These are phyloP conservation scores for Diplodia mutila DNA, from an alignment of 2,329 filamentous ascomycete genomes.

Conservation along the genomic window DNA sequence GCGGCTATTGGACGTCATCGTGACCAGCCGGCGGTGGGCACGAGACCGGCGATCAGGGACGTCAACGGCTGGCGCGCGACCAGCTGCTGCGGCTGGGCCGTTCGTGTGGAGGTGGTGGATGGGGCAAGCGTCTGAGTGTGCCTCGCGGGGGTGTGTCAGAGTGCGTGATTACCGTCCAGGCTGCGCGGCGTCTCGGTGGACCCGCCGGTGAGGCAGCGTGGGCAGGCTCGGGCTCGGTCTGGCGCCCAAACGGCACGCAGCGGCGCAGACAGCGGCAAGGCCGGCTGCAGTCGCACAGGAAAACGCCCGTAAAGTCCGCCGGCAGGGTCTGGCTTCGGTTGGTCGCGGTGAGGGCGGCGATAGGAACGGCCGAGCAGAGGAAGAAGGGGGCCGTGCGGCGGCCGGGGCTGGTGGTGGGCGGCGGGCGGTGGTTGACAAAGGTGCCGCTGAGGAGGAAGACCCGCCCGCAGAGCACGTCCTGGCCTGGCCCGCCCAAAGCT, in stretches of 20 bases:
- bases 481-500: conserved; percentile 36
- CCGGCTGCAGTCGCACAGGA: background rate
- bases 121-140: background rate
- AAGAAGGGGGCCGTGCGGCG: background rate
- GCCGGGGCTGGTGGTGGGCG: too few species aligned
- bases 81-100: background rate
- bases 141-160: conserved; percentile 9
- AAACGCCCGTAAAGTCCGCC: background rate
- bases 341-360: conserved; percentile 21
- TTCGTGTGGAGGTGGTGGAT: background rate
- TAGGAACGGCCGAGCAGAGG: conserved; percentile 25
- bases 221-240: background rate
- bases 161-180: conserved; percentile 7
- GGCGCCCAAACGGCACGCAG: too few species aligned
- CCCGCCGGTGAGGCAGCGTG: background rate
- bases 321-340: background rate
- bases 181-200: conserved; percentile 1
- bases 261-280: background rate
- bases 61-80: background rate
- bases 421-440: conserved; percentile 22
- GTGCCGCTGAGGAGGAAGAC: conserved; percentile 23
- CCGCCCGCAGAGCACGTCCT: conserved; percentile 25
- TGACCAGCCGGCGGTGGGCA: background rate
- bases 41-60: background rate
- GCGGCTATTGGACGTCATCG: conserved; percentile 7